These are phyloP conservation scores for Macrolepiota albuminosa DNA, from an alignment of 768 basidiomycete genomes.

Conservation along the genomic window DNA sequence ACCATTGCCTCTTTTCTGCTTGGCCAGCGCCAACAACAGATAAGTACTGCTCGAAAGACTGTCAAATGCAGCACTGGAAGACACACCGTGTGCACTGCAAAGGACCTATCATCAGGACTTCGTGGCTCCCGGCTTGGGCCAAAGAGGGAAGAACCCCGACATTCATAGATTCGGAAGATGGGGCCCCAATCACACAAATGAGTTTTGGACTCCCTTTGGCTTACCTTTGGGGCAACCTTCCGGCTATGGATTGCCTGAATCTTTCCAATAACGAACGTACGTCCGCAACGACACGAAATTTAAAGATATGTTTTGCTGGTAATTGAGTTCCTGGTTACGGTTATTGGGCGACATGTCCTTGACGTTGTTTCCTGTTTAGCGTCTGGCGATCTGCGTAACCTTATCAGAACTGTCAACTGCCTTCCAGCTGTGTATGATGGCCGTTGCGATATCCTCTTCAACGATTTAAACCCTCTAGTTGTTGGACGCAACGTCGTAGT, in stretches of 20 bases:
- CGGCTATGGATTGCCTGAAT: slow-evolving; percentile 23
- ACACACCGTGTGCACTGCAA: slow-evolving; percentile 24
- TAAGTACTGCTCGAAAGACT: slow-evolving; percentile 30
- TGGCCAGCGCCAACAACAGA: background rate
- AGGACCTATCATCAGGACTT: slow-evolving; percentile 20
- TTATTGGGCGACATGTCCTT: background rate
- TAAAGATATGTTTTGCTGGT: slow-evolving; percentile 26
- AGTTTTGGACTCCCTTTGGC: slow-evolving; percentile 14
- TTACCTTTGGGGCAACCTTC: slow-evolving; percentile 21
- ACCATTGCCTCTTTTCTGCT: too few species aligned
- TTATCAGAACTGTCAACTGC: slow-evolving; percentile 25
- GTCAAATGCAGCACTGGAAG: slow-evolving; percentile 26
- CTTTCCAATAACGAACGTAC: slow-evolving; percentile 19
- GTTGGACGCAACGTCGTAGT: slow-evolving; percentile 20
- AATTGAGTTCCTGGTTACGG: background rate
- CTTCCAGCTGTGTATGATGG: slow-evolving; percentile 20
- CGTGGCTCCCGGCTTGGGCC: slow-evolving; percentile 28
- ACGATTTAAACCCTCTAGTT: slow-evolving; percentile 19
- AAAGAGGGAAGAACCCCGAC: slow-evolving; percentile 19
- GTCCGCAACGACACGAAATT: slow-evolving; percentile 7
- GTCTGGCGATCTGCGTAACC: slow-evolving; percentile 25
- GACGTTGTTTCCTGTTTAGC: slow-evolving; percentile 8
- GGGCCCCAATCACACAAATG: background rate
- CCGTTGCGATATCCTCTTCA: slow-evolving; percentile 20
- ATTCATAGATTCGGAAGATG: slow-evolving; percentile 13